Evolutionary conservation across 202 grass and related monocot species (phyloP).

Genomic region (Schoenoplectus tabernaemontani): DNA sequence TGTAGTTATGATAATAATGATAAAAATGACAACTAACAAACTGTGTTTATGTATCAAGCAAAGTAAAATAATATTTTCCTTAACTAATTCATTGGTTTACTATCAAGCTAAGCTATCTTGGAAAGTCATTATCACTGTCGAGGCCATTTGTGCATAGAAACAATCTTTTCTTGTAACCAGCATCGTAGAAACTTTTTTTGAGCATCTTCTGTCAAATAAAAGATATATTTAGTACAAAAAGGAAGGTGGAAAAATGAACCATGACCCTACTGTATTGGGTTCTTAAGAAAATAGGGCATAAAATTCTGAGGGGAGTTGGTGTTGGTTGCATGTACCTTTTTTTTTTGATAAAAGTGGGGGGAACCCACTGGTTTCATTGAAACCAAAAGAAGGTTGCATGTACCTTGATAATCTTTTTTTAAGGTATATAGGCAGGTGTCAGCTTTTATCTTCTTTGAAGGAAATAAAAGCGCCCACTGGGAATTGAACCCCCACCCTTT

Average conservation of each 20-base stretch:
- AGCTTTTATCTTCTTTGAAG: too few relatives aligned
- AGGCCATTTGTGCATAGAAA: neutral
- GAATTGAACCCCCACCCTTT: too few relatives aligned
- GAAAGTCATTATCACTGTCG: neutral
- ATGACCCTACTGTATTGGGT: neutral
- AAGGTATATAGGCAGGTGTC: too few relatives aligned
- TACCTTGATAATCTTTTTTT: neutral
- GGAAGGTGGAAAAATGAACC: neutral
- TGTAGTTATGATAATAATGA: neutral
- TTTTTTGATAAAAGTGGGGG: too few relatives aligned
- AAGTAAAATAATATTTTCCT: neutral
- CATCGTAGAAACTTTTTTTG: neutral
- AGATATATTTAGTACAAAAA: neutral
- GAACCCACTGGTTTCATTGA: too few relatives aligned
- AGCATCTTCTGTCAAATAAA: too few relatives aligned
- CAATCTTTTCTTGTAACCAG: neutral
- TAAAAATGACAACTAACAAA: neutral
- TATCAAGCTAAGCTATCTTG: neutral
- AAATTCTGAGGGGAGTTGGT: too few relatives aligned
- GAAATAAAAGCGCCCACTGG: too few relatives aligned
- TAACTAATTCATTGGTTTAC: neutral
- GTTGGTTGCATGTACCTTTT: too few relatives aligned
- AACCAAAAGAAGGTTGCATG: too few relatives aligned
- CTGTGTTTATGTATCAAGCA: neutral
- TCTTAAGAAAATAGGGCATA: neutral